These are phyloP conservation scores for Bruguiera gymnorhiza DNA, from an alignment of 345 rosid species.

Conservation along the genomic window DNA sequence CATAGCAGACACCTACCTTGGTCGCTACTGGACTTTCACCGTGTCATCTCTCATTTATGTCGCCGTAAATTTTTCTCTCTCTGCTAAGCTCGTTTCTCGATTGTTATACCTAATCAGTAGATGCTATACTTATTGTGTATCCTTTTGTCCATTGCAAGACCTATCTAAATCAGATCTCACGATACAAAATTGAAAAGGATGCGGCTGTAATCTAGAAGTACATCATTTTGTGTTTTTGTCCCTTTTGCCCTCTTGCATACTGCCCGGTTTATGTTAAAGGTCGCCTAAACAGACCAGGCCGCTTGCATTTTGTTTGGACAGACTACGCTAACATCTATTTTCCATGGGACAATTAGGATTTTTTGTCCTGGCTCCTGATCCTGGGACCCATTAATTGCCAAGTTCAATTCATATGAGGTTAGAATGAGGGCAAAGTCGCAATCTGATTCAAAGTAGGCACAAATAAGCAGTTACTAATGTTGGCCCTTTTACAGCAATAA, in stretches of 20 bases:
- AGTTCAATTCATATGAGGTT: constrained; percentile 10
- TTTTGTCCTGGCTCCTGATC: neutral
- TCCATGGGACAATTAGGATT: constrained; percentile 13
- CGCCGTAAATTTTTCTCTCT: constrained; percentile 36
- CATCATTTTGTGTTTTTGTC: no score
- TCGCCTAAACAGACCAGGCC: constrained; percentile 7
- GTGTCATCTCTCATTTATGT: constrained; percentile 74
- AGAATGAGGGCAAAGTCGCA: constrained; percentile 4
- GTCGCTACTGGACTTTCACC: constrained; percentile 96
- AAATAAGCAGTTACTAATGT: constrained; percentile 6
- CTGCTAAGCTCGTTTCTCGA: no score
- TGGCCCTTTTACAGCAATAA: constrained; percentile 16
- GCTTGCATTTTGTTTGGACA: constrained; percentile 26
- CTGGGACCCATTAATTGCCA: constrained; percentile 28
- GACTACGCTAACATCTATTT: constrained; percentile 19
- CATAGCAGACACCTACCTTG: constrained; percentile 83
- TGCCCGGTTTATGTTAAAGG: neutral
- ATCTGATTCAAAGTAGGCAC: constrained; percentile 23
- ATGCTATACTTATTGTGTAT: no score
- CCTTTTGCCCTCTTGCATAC: no score
- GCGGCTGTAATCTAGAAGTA: no score
- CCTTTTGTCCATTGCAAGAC: no score
- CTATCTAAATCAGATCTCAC: no score
- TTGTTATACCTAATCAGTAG: no score
- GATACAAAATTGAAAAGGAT: no score